Conservation (phyloP, 2,329 filamentous ascomycete genomes). For the Penicillium sp. region DNA sequence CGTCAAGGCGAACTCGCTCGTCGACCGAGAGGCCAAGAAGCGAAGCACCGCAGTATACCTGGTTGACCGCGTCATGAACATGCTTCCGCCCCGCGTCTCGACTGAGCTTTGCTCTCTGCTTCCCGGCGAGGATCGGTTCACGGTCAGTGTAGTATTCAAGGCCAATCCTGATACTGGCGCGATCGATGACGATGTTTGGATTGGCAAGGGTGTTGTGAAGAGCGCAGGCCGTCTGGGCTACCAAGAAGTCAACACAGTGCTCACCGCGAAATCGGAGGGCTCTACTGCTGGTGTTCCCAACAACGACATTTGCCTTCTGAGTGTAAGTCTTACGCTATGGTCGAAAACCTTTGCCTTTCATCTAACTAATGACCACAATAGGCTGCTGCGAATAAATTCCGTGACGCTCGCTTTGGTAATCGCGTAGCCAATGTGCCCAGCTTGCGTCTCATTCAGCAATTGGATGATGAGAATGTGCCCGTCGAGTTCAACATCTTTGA, state of each 20-base stretch:
- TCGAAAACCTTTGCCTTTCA: neutral
- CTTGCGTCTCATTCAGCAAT: constrained; percentile 81
- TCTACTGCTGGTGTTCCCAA: constrained; percentile 60
- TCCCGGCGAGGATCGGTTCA: constrained; percentile 82
- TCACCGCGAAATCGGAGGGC: constrained; percentile 58
- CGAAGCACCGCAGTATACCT: constrained; percentile 93
- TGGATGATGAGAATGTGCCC: constrained; percentile 96
- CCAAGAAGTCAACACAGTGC: constrained; percentile 75
- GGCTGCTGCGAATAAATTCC: constrained; percentile 81
- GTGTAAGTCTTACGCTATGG: constrained; percentile 46
- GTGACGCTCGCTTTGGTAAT: constrained; percentile 76
- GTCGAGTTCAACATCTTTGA: constrained; percentile 96
- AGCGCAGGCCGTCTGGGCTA: constrained; percentile 81
- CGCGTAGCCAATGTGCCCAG: constrained; percentile 74
- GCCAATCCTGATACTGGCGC: constrained; percentile 78
- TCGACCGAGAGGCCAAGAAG: constrained; percentile 96
- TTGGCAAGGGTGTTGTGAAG: constrained; percentile 90
- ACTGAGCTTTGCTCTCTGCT: constrained; percentile 81
- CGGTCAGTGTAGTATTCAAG: constrained; percentile 87
- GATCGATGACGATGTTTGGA: constrained; percentile 82
- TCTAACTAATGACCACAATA: too few species aligned
- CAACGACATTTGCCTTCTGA: constrained; percentile 74
- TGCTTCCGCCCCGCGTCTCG: constrained; percentile 81
- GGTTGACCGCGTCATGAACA: constrained; percentile 78
- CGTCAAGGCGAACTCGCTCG: constrained; percentile 89